phyloP scores from a whole-genome alignment of 1,284 basidiomycete species.

The Trametes hirsuta region DNA sequence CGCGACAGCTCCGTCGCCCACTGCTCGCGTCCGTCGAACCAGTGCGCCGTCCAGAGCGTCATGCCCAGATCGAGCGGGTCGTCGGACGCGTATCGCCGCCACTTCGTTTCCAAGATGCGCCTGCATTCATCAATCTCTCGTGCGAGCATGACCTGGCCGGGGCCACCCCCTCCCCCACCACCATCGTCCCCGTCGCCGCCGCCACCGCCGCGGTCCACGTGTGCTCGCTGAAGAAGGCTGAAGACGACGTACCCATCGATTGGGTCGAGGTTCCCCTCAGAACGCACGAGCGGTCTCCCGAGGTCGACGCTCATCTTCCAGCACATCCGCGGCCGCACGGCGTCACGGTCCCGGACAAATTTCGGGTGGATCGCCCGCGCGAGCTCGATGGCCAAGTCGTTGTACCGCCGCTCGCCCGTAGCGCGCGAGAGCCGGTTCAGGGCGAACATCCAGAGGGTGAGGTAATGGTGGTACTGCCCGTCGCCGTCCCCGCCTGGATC shows the following conservation, averaged over 20 bases:
- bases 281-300: slow-evolving; percentile 24
- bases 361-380: slow-evolving; percentile 32
- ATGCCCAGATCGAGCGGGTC: slow-evolving; percentile 35
- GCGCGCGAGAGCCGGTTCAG: slow-evolving; percentile 31
- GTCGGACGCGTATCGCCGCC: slow-evolving; percentile 26
- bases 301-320: slow-evolving; percentile 34
- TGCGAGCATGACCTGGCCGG: slow-evolving; percentile 11
- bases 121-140: slow-evolving; percentile 31
- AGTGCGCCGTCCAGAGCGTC: slow-evolving; percentile 35
- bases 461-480: slow-evolving; percentile 37
- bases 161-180: too few relatives aligned
- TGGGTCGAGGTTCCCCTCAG: slow-evolving; percentile 35
- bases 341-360: slow-evolving; percentile 27
- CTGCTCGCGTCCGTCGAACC: slow-evolving; percentile 29
- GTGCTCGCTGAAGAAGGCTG: slow-evolving; percentile 27
- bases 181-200: too few relatives aligned
- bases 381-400: slow-evolving; percentile 32
- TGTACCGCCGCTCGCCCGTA: slow-evolving; percentile 27
- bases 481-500: slow-evolving; percentile 27
- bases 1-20: slow-evolving; percentile 28
- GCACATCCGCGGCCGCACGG: slow-evolving; percentile 27
- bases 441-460: slow-evolving; percentile 38
- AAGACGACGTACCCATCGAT: slow-evolving; percentile 36
- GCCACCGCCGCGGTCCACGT: slow-evolving; percentile 2
- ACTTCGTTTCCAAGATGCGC: slow-evolving; percentile 30